A percentile compares a stretch with the other conserved stretches of the same genome.
phyloP scores from a whole-genome alignment of 148 eudicot species.

The Rhododendron molle region DNA sequence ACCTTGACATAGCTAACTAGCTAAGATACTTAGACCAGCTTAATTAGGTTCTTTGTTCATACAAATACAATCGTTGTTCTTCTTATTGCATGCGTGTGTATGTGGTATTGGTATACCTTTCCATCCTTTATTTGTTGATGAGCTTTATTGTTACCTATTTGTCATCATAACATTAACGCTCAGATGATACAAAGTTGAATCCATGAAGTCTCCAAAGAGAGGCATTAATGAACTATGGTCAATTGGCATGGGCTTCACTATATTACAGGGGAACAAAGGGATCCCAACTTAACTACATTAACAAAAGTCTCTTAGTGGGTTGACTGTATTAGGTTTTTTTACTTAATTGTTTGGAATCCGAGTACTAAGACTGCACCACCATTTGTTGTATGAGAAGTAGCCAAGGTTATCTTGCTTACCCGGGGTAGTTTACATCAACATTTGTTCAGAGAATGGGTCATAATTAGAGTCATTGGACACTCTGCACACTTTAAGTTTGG shows the following conservation, averaged over 20 bases:
- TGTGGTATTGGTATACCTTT: neutral
- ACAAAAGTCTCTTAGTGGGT: neutral
- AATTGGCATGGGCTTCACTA: neutral
- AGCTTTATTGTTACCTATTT: neutral
- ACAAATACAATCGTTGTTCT: neutral
- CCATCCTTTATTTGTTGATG: neutral
- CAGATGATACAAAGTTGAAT: neutral
- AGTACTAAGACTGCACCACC: neutral
- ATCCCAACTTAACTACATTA: slow-evolving; percentile 4
- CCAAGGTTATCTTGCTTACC: neutral
- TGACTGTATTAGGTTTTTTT: neutral
- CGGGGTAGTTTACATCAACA: neutral
- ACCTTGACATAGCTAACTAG: neutral
- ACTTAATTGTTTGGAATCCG: neutral
- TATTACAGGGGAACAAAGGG: neutral
- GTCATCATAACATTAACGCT: neutral
- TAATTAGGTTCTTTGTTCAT: neutral
- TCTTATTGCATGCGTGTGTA: neutral
- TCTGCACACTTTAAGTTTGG: neutral
- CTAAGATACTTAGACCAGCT: neutral
- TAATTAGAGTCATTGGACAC: neutral
- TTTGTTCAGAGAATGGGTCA: neutral
- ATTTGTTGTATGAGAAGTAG: neutral
- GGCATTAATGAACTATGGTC: neutral
- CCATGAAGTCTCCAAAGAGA: neutral